Conservation (phyloP, 2,329 filamentous ascomycete genomes). For the Colletotrichum sp. region DNA sequence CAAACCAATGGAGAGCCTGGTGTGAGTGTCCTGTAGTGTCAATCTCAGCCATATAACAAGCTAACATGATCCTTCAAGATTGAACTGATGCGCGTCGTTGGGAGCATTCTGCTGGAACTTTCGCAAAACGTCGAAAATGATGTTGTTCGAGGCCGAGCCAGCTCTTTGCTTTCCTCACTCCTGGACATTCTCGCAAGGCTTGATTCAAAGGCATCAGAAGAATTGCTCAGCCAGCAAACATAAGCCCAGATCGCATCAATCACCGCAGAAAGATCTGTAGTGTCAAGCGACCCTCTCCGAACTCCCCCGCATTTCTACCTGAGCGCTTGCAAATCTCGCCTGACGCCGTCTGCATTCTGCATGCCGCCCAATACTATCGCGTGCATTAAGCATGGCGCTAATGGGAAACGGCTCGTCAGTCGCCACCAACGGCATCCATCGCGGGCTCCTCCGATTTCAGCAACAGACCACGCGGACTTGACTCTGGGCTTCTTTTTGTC, state of each 20-base stretch:
- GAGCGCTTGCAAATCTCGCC: neutral
- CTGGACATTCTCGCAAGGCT: neutral
- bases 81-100: slow-evolving; percentile 44
- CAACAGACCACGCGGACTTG: neutral
- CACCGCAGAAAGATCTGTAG: neutral
- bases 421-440: neutral
- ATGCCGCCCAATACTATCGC: neutral
- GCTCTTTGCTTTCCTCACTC: neutral
- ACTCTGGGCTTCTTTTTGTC: neutral
- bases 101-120: slow-evolving; percentile 41
- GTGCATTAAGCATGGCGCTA: neutral
- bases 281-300: neutral
- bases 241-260: neutral
- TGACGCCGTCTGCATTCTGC: neutral
- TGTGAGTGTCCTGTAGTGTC: too few relatives aligned
- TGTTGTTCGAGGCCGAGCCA: neutral
- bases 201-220: neutral
- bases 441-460: neutral
- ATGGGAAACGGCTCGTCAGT: neutral
- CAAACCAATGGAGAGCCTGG: slow-evolving; percentile 7
- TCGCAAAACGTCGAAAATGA: neutral
- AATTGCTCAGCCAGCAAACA: neutral
- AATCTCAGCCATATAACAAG: too few relatives aligned
- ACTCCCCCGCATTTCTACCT: neutral
- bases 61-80: slow-evolving; percentile 27